Evolutionary conservation across 106 monocot species (phyloP), one percentile per base, ranked within the genome.

Genomic region (Dendrobium chrysotoxum): DNA sequence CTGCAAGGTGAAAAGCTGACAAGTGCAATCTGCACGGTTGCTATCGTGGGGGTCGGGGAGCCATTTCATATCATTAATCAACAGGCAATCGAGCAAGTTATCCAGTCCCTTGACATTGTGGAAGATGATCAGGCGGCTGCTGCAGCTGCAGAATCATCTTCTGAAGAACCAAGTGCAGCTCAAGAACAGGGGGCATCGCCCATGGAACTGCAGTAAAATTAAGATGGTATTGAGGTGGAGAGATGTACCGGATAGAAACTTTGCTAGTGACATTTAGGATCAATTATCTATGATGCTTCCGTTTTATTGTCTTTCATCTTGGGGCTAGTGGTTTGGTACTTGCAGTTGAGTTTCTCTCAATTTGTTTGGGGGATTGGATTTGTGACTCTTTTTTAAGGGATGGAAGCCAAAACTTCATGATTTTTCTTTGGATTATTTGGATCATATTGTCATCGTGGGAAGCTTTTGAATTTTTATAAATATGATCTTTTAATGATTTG

Each of bases 1-100:
- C 57, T 98, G 70, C 95, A 98, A 65, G 94, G 98, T 1, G 98
- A 98, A 88, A 93, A 92, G 79, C 85, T 98, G 31, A 93, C 91
- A 1, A 90, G 87, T 68, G 81, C 83, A 35, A 87, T 91, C 78
- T 98, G 92, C 85, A 98, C 94, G 0, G 91, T 98, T 13, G 98
- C 98, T 18, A 77, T 98, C 20, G 85, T 98, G 30, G 98, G 98
- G 6, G 86, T 85, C 0, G 91, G 80, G 0, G 98, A 99, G 70
- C 79, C 94, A 28, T 99, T 99, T 79, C 88, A 88, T 57, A 73
- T 93, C 30, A 66, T 99, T 9, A 88, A 87, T 70, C 86, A 80
- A 79, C 81, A 81, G 75, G 87, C 81, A 20, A 90, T 99, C 4
- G 92, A 99, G 72, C 87, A 88, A 53, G 41, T 88, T 58, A 91